Conservation (phyloP, 2,329 filamentous ascomycete species). For the Aspergillus novoparasiticus region DNA sequence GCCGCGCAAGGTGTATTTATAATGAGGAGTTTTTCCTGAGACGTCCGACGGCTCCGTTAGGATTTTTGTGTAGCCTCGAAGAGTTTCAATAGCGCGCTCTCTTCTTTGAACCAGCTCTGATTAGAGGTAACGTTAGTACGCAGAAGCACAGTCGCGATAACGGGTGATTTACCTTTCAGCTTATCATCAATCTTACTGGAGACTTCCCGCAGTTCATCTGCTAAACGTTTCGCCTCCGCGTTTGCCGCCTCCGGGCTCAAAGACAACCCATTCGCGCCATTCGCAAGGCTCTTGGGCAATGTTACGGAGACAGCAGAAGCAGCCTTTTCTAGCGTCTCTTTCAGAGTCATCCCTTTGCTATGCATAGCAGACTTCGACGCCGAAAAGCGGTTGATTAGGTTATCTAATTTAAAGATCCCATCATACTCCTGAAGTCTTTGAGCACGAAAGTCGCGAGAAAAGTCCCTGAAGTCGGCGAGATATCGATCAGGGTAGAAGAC, state of each 20-base stretch:
- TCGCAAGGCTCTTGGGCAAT: slow-evolving; percentile 25
- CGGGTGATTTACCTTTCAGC: slow-evolving; percentile 35
- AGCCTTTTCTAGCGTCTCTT: slow-evolving; percentile 39
- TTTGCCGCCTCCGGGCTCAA: slow-evolving; percentile 22
- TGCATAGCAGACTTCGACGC: slow-evolving; percentile 21
- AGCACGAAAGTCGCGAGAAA: slow-evolving; percentile 51
- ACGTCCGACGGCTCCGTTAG: slow-evolving; percentile 50
- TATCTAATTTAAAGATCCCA: slow-evolving; percentile 36
- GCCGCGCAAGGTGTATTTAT: slow-evolving; percentile 60
- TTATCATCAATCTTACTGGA: slow-evolving; percentile 45
- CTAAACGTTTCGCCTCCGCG: slow-evolving; percentile 31
- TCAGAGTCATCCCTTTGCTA: slow-evolving; percentile 27
- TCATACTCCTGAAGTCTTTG: slow-evolving; percentile 37
- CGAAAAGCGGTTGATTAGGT: slow-evolving; percentile 34
- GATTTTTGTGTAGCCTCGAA: slow-evolving; percentile 48
- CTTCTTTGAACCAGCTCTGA: slow-evolving; percentile 49
- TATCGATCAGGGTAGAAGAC: slow-evolving; percentile 64
- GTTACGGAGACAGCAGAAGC: slow-evolving; percentile 33
- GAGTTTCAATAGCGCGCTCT: slow-evolving; percentile 42
- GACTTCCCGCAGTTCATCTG: slow-evolving; percentile 37
- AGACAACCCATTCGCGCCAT: slow-evolving; percentile 13
- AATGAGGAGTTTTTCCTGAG: slow-evolving; percentile 41
- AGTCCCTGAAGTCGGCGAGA: slow-evolving; percentile 53
- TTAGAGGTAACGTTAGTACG: slow-evolving; percentile 11
- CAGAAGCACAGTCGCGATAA: not conserved